phyloP scores from a whole-genome alignment of 768 basidiomycete genomes.

The Kwoniella europaea region DNA sequence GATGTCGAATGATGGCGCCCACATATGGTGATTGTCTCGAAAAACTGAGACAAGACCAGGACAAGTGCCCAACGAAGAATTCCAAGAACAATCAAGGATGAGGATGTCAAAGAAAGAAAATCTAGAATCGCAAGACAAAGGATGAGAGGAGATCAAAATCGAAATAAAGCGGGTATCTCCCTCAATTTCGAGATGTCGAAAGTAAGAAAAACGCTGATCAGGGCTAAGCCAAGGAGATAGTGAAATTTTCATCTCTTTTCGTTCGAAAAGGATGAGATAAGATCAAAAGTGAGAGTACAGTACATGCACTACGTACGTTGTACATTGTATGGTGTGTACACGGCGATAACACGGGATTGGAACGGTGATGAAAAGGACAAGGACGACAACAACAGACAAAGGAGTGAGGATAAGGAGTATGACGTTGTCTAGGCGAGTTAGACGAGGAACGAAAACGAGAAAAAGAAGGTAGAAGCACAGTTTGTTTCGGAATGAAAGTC shows the following conservation, averaged over 20 bases:
- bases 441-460: slow-evolving; percentile 1
- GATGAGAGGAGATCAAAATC: background rate
- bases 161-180: background rate
- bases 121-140: background rate
- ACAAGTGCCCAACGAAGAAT: no score
- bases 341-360: background rate
- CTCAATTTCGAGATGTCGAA: background rate
- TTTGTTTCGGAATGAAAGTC: background rate
- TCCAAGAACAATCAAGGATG: no score
- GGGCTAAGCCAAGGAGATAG: background rate
- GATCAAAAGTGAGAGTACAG: no score
- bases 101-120: no score
- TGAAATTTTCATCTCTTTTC: background rate
- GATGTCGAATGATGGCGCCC: background rate
- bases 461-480: background rate
- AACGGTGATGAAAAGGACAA: background rate
- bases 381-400: background rate
- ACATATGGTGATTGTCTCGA: no score
- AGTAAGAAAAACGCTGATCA: background rate
- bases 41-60: no score
- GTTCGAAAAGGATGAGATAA: no score
- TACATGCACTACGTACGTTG: background rate
- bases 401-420: background rate
- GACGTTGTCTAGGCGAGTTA: background rate
- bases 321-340: background rate